These are phyloP conservation scores for Colletotrichum tropicale DNA, from an alignment of 2,329 filamentous ascomycete genomes.

Conservation along the genomic window DNA sequence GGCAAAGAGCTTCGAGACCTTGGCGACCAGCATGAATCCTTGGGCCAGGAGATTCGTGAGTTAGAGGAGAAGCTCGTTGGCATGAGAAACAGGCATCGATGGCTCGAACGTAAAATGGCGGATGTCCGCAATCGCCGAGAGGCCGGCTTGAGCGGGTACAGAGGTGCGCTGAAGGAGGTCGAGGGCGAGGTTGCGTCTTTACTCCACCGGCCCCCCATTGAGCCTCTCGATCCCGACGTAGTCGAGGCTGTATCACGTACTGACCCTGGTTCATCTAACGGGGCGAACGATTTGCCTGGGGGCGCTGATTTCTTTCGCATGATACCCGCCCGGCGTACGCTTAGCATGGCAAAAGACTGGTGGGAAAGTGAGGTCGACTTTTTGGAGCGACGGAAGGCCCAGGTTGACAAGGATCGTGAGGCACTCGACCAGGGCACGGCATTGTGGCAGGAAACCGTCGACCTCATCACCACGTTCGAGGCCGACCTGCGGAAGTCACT, in stretches of 20 bases:
- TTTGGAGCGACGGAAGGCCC: constrained; percentile 57
- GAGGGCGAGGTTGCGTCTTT: constrained; percentile 66
- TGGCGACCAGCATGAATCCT: constrained; percentile 52
- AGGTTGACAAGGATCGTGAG: constrained; percentile 64
- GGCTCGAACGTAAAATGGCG: constrained; percentile 63
- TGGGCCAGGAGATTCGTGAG: constrained; percentile 68
- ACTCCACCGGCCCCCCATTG: constrained; percentile 60
- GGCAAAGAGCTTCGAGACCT: constrained; percentile 65
- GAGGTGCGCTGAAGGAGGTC: constrained; percentile 67
- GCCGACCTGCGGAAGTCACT: constrained; percentile 62
- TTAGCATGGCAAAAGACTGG: constrained; percentile 73
- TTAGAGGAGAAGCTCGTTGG: constrained; percentile 68
- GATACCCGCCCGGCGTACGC: constrained; percentile 67
- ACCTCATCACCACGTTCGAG: constrained; percentile 69
- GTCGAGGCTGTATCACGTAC: not conserved
- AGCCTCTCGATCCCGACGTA: constrained; percentile 49
- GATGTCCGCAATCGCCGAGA: constrained; percentile 70
- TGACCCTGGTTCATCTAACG: constrained; percentile 29
- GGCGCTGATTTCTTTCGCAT: constrained; percentile 60
- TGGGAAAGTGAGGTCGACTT: constrained; percentile 68
- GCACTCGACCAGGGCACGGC: constrained; percentile 71
- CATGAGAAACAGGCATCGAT: constrained; percentile 64
- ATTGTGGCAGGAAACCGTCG: constrained; percentile 69
- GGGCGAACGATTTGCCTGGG: constrained; percentile 26
- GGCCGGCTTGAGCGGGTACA: constrained; percentile 75